Percentiles rank a stretch among this genome's conserved stretches.
Conservation (phyloP, 75 land plant species). For the Cupressus sempervirens region DNA sequence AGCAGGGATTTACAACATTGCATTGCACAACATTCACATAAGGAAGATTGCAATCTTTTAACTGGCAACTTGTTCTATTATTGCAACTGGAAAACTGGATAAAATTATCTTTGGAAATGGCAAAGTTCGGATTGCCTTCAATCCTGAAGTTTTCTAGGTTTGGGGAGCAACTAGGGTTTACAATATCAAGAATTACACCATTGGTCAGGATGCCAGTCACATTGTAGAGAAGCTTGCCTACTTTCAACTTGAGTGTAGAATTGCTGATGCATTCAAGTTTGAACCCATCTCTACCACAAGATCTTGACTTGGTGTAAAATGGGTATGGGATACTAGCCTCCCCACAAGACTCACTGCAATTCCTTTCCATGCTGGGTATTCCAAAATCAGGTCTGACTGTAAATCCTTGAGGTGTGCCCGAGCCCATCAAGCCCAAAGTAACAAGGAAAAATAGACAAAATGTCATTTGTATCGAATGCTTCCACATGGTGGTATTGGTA, state of each 20-base stretch:
- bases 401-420: too few relatives aligned
- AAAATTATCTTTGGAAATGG: background rate
- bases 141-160: conserved; percentile 1
- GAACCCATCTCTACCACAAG: conserved; percentile 1
- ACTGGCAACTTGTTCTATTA: background rate
- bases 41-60: conserved; percentile 3
- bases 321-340: background rate
- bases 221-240: background rate
- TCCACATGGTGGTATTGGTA: background rate
- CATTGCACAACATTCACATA: background rate
- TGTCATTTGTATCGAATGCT: background rate
- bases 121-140: background rate
- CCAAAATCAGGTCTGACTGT: background rate
- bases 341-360: conserved; percentile 1
- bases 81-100: conserved; percentile 4
- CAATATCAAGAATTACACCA: background rate
- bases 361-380: background rate
- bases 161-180: background rate
- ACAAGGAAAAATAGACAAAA: background rate
- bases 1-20: background rate
- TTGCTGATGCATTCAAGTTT: background rate
- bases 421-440: background rate
- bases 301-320: background rate
- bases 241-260: background rate
- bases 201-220: background rate